Percentiles rank a stretch among this genome's conserved stretches.
phyloP scores from a whole-genome alignment of 2,329 filamentous ascomycete genomes.

The Gaeumannomyces tritici region DNA sequence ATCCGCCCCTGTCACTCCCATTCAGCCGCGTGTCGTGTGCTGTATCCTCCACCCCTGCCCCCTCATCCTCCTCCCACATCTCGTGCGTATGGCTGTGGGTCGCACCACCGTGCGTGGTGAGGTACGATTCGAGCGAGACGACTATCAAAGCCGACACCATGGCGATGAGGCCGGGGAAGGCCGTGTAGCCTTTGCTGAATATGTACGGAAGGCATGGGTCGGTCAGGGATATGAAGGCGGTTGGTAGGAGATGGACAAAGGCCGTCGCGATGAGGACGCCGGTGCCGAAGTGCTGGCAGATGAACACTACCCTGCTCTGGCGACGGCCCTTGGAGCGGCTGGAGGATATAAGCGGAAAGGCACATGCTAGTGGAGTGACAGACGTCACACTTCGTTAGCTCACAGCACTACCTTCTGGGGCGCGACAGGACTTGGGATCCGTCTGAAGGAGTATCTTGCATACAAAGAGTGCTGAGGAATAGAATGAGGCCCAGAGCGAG shows the following conservation, averaged over 20 bases:
- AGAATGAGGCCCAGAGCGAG: conserved; percentile 60
- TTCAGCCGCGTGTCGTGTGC: background rate
- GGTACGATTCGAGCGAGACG: conserved; percentile 79
- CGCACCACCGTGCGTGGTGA: conserved; percentile 58
- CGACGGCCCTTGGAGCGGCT: conserved; percentile 46
- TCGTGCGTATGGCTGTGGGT: conserved; percentile 49
- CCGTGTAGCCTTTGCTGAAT: conserved; percentile 70
- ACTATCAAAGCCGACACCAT: conserved; percentile 78
- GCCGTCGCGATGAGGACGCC: conserved; percentile 80
- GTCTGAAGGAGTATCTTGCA: background rate
- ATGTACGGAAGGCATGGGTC: conserved; percentile 66
- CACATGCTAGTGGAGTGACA: conserved; percentile 39
- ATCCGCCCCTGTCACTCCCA: conserved; percentile 15
- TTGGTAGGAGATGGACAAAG: conserved; percentile 68
- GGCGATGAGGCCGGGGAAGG: conserved; percentile 71
- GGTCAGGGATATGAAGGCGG: conserved; percentile 56
- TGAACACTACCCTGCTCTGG: conserved; percentile 52
- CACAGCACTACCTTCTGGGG: background rate
- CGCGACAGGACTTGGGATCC: background rate
- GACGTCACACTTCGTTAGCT: background rate
- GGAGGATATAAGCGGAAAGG: conserved; percentile 55
- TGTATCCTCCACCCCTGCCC: conserved; percentile 12
- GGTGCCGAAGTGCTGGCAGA: conserved; percentile 68
- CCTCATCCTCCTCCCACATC: conserved; percentile 37
- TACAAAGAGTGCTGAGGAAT: conserved; percentile 32